These are phyloP conservation scores for Gossypium anomalum DNA, from an alignment of 345 rosid species.

Conservation along the genomic window DNA sequence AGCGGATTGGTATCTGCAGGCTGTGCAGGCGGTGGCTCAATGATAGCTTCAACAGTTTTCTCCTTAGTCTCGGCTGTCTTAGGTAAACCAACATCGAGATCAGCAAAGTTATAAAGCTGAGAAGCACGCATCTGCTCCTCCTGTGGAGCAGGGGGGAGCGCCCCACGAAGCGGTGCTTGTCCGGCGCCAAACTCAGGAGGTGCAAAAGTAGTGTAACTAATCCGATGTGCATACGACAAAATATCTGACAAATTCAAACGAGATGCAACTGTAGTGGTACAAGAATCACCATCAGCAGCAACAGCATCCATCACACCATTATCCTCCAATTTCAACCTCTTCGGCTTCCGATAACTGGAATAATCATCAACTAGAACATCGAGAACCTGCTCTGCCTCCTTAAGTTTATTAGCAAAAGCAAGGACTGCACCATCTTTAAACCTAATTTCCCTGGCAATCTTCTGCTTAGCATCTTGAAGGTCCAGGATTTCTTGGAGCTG, in stretches of 20 bases:
- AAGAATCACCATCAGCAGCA: constrained; percentile 24
- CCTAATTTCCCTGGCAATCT: constrained; percentile 56
- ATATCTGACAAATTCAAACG: constrained; percentile 69
- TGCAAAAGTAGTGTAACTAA: constrained; percentile 92
- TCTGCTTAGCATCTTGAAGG: constrained; percentile 77
- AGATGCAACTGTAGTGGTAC: constrained; percentile 65
- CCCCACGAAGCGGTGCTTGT: constrained; percentile 86
- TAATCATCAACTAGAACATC: constrained; percentile 86
- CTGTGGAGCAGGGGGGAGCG: constrained; percentile 94
- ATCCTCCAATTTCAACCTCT: constrained; percentile 36
- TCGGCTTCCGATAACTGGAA: constrained; percentile 68
- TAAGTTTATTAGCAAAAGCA: constrained; percentile 66
- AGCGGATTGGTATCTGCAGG: constrained; percentile 31
- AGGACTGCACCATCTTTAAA: constrained; percentile 53
- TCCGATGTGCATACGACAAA: constrained; percentile 75
- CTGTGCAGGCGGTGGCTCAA: constrained; percentile 50
- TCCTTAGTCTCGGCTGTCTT: constrained; percentile 47
- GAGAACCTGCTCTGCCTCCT: constrained; percentile 73
- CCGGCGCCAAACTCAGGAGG: constrained; percentile 94
- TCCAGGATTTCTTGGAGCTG: constrained; percentile 92
- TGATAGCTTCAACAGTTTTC: constrained; percentile 58
- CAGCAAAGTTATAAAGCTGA: constrained; percentile 66
- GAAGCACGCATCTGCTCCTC: constrained; percentile 97
- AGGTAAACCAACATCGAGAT: constrained; percentile 87
- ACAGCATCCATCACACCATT: constrained; percentile 17